Conservation (phyloP, 139 green algal species). For the Marvania coccoides region DNA sequence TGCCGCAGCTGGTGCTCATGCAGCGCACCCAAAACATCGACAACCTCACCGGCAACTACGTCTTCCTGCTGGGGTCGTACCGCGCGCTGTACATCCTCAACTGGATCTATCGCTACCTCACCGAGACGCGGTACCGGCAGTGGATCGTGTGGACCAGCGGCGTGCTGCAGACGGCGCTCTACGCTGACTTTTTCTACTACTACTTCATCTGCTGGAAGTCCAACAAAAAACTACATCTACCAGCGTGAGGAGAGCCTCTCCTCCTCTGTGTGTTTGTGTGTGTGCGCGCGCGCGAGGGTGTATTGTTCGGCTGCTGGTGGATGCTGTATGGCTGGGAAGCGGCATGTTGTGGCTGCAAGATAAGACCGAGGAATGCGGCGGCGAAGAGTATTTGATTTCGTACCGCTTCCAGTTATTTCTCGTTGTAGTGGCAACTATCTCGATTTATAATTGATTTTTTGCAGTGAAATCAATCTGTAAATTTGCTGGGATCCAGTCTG, state of each 20-base stretch:
- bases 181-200: slow-evolving; percentile 99
- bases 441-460: too few species aligned
- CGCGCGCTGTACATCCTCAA: slow-evolving; percentile 97
- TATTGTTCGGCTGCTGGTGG: too few species aligned
- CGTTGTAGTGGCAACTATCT: too few species aligned
- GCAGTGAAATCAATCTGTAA: too few species aligned
- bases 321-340: too few species aligned
- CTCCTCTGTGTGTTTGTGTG: not conserved
- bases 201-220: slow-evolving; percentile 76
- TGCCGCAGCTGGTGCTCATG: slow-evolving; percentile 97
- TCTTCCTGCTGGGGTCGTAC: slow-evolving; percentile 94
- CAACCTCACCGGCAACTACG: slow-evolving; percentile 98
- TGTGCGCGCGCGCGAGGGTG: too few species aligned
- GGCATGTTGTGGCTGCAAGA: too few species aligned
- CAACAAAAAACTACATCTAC: slow-evolving; percentile 81
- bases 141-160: slow-evolving; percentile 87
- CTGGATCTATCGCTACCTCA: slow-evolving; percentile 96
- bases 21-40: slow-evolving; percentile 98
- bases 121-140: slow-evolving; percentile 84
- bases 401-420: too few species aligned
- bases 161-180: slow-evolving; percentile 88
- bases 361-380: too few species aligned
- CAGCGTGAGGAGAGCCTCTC: slow-evolving; percentile 34
- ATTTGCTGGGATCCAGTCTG: too few species aligned
- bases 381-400: too few species aligned